A percentile compares a stretch with the other conserved stretches of the same genome.
Conservation (phyloP, 768 basidiomycete species). For the Chalciporus piperatus region DNA sequence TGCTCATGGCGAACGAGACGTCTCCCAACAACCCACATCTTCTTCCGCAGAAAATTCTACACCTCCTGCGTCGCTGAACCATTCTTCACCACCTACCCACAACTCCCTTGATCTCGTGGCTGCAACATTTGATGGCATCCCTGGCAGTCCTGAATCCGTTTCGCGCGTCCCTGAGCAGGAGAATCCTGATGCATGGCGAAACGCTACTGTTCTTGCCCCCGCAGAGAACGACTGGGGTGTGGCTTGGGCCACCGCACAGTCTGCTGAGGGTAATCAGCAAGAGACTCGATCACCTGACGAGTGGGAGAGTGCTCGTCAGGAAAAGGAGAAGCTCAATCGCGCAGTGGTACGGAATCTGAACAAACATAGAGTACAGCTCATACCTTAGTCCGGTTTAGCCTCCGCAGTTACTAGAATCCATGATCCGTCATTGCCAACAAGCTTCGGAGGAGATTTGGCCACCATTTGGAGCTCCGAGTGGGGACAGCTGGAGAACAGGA, state of each 20-base stretch:
- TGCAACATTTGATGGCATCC: constrained; percentile 34
- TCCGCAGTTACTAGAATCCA: constrained; percentile 58
- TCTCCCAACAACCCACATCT: not conserved
- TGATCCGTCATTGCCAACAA: constrained; percentile 53
- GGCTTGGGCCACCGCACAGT: constrained; percentile 36
- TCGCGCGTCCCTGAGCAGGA: constrained; percentile 5
- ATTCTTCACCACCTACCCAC: not conserved
- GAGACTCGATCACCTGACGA: constrained; percentile 43
- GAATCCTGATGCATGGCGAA: constrained; percentile 6
- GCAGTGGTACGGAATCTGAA: constrained; percentile 53
- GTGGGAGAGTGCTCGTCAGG: constrained; percentile 61
- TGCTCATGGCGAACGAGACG: not conserved
- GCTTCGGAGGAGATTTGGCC: constrained; percentile 57
- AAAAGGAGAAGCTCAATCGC: constrained; percentile 58
- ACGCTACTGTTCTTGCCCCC: not conserved
- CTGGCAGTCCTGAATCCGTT: constrained; percentile 50
- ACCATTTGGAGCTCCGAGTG: constrained; percentile 22
- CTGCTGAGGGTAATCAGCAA: constrained; percentile 23
- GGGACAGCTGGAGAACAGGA: constrained; percentile 38
- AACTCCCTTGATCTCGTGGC: constrained; percentile 4
- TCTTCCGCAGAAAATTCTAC: not conserved
- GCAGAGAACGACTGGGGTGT: constrained; percentile 36
- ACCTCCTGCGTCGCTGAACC: not conserved
- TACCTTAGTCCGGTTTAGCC: constrained; percentile 45
- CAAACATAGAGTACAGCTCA: constrained; percentile 13